Evolutionary conservation across 2,329 filamentous ascomycete species (phyloP).

Genomic region (Ophiostoma quercus): DNA sequence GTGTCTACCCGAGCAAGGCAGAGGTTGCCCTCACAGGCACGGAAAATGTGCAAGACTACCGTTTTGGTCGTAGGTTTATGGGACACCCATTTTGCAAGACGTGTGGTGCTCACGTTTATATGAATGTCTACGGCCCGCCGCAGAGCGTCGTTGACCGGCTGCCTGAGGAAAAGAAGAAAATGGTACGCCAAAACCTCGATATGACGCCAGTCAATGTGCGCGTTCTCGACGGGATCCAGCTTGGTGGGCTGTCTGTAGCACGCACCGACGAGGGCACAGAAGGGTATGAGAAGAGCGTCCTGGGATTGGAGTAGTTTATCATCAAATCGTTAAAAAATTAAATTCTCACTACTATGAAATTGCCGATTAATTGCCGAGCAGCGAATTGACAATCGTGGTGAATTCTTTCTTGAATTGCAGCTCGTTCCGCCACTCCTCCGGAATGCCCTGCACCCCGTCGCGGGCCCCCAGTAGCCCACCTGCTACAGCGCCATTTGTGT

Average conservation of each 20-base stretch:
- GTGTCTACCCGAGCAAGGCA: slow-evolving; percentile 20
- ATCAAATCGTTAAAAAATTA: neutral
- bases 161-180: slow-evolving; percentile 17
- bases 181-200: slow-evolving; percentile 23
- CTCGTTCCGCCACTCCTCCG: slow-evolving; percentile 37
- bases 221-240: slow-evolving; percentile 17
- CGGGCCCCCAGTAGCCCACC: slow-evolving; percentile 44
- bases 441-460: slow-evolving; percentile 41
- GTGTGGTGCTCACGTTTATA: slow-evolving; percentile 26
- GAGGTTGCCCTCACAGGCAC: slow-evolving; percentile 20
- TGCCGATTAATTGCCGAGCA: neutral
- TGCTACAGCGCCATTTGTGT: slow-evolving; percentile 45
- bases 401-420: slow-evolving; percentile 42
- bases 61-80: slow-evolving; percentile 23
- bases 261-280: slow-evolving; percentile 23
- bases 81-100: slow-evolving; percentile 26
- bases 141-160: slow-evolving; percentile 17
- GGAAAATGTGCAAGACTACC: slow-evolving; percentile 23
- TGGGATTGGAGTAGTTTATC: slow-evolving; percentile 1
- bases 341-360: too few relatives aligned
- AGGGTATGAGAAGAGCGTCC: slow-evolving; percentile 17
- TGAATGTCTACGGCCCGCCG: slow-evolving; percentile 25
- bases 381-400: slow-evolving; percentile 15
- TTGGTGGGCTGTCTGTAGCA: neutral
- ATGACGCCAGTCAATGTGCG: slow-evolving; percentile 25